Percentiles rank a stretch among this genome's conserved stretches.
These are phyloP conservation scores for Termitomyces sp. DNA, from an alignment of 768 basidiomycete species.

Conservation along the genomic window DNA sequence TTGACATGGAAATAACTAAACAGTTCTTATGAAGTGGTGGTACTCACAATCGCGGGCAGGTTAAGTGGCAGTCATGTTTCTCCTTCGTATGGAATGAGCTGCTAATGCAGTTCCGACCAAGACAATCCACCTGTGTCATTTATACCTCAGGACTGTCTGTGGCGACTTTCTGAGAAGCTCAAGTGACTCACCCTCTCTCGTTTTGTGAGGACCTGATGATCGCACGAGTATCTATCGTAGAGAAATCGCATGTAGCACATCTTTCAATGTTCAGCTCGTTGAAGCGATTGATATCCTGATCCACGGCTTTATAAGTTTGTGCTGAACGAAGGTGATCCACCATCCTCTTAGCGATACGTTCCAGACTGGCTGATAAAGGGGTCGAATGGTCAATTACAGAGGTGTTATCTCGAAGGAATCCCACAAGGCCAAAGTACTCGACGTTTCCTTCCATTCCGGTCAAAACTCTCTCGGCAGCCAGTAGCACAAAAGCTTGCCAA, in stretches of 20 bases:
- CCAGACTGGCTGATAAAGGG: not conserved
- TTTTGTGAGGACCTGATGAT: not conserved
- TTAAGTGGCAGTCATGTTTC: not conserved
- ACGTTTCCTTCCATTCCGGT: not conserved
- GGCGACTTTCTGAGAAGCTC: not conserved
- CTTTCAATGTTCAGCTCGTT: not conserved
- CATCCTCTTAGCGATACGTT: not conserved
- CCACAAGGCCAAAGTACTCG: not conserved
- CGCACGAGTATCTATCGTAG: not conserved
- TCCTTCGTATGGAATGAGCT: not conserved
- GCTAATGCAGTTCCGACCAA: not conserved
- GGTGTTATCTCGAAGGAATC: not conserved
- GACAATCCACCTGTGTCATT: not conserved
- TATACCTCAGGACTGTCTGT: not conserved
- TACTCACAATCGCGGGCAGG: not conserved
- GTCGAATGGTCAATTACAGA: not conserved
- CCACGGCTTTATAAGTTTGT: not conserved
- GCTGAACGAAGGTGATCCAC: not conserved
- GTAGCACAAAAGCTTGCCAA: not conserved
- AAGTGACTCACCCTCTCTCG: not conserved
- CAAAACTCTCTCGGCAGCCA: not conserved
- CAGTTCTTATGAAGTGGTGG: not conserved
- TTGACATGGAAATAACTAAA: not conserved
- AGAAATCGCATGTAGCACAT: not conserved
- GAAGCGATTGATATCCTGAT: not conserved